Evolutionary conservation across 257 asterid species (phyloP).

Genomic region (Jaltomata sinuosa): DNA sequence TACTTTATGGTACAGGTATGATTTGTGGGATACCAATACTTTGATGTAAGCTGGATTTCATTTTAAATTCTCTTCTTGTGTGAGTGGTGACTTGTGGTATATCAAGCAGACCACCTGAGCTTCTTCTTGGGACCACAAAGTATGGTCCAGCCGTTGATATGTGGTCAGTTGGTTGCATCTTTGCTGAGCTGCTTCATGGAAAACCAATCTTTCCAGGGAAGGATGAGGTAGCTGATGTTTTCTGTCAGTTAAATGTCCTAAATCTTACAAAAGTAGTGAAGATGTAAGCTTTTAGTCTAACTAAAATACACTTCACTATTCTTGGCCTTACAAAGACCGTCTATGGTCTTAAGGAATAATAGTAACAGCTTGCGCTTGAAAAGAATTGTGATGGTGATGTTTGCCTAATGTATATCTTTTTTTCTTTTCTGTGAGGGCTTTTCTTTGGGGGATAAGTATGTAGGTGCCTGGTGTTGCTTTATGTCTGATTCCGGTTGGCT

Average conservation of each 20-base stretch:
- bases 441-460: background rate
- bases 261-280: background rate
- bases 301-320: background rate
- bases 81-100: conserved; percentile 1
- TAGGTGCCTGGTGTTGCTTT: background rate
- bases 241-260: conserved; percentile 19
- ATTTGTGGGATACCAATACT: background rate
- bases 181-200: conserved; percentile 89
- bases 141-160: conserved; percentile 97
- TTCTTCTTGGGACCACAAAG: conserved; percentile 94
- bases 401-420: background rate
- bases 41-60: background rate
- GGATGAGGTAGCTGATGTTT: conserved; percentile 61
- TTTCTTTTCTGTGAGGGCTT: background rate
- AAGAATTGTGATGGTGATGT: background rate
- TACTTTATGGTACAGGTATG: conserved; percentile 92
- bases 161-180: conserved; percentile 99
- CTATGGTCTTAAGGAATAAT: background rate
- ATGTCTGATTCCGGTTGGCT: background rate
- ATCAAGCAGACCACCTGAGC: conserved; percentile 78
- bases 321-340: background rate
- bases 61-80: background rate
- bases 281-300: conserved; percentile 4
- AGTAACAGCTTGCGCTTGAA: background rate
- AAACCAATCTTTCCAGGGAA: conserved; percentile 84